Percentiles rank a stretch among this genome's conserved stretches.
phyloP scores from a whole-genome alignment of 495 filamentous ascomycete genomes.

The Hyaloscypha hepaticicola region DNA sequence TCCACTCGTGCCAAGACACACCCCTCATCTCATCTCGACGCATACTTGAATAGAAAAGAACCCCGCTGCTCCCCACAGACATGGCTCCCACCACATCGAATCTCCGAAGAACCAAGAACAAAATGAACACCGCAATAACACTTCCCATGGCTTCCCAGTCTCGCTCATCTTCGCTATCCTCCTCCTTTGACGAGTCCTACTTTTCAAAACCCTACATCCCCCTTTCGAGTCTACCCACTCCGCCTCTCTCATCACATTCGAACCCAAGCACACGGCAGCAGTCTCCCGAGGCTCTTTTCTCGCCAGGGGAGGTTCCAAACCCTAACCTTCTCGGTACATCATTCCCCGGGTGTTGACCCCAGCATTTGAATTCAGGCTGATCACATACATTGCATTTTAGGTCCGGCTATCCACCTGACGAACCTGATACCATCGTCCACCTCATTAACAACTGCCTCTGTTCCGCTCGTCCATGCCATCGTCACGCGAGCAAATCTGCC shows the following conservation, averaged over 20 bases:
- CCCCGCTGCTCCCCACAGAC: neutral
- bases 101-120: conserved; percentile 4
- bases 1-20: neutral
- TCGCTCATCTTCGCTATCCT: conserved; percentile 16
- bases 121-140: conserved; percentile 10
- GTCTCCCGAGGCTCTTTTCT: conserved; percentile 36
- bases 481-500: conserved; percentile 49
- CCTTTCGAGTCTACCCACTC: conserved; percentile 59
- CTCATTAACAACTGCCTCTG: conserved; percentile 48
- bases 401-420: conserved; percentile 53
- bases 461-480: conserved; percentile 50
- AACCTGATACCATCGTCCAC: conserved; percentile 54
- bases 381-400: conserved; percentile 33
- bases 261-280: conserved; percentile 40
- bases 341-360: conserved; percentile 17
- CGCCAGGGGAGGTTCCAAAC: conserved; percentile 40
- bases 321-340: conserved; percentile 47
- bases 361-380: conserved; percentile 18
- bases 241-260: conserved; percentile 48
- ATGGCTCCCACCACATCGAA: conserved; percentile 14
- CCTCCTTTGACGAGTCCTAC: conserved; percentile 41
- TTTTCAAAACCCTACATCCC: conserved; percentile 57
- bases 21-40: neutral
- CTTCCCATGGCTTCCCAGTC: conserved; percentile 22
- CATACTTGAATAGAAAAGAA: neutral